Base-by-base conservation (phyloP, 2,329 filamentous ascomycete species). In the Lachnellula hyalina region DNA sequence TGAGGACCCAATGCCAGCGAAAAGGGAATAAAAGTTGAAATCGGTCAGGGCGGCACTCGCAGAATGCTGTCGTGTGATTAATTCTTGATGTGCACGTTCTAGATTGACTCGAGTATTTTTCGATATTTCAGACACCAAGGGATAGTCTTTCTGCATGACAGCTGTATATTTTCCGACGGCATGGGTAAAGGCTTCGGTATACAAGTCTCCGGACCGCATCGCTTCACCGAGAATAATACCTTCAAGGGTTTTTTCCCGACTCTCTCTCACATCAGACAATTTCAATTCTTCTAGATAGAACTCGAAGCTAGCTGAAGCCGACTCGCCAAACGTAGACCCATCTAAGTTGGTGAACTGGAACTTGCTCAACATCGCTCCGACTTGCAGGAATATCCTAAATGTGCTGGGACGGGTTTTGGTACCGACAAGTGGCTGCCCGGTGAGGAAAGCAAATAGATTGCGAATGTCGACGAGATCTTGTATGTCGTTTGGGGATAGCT, bases 131-230 rank as follows among this genome's bases (percentile, higher is more conserved):
- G 79, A 75, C 70, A 84, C 92, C 47, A 94, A 82, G 0, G 84
- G 82, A 49, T 83, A 85, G 44, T 84, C 81, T 47, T 91, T 73
- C 2, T 80, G 76, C 52, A 84, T 79, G 56, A 91, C 83, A 34
- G 90, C 79, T 19, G 89, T 81, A 56, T 93, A 90, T 71, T 94
- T 95, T 49, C 93, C 94, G 9, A 89, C 90, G 0, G 86, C 90
- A 70, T 97, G 94, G 5, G 91, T 85, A 66, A 96, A 97, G 0
- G 90, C 90, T 71, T 96, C 91, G 55, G 89, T 90, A 72, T 96
- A 97, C 2, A 99, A 79, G 7, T 85, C 80, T 65, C 86, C 82
- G 47, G 83, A 96, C 55, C 86, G 85, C 84, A 97, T 89, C 38
- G 83, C 82, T 73, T 99, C 93, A 53, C 89, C 92, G 11, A 99